Evolutionary conservation across 345 rosid species (phyloP).

Genomic region (Bretschneidera sinensis): DNA sequence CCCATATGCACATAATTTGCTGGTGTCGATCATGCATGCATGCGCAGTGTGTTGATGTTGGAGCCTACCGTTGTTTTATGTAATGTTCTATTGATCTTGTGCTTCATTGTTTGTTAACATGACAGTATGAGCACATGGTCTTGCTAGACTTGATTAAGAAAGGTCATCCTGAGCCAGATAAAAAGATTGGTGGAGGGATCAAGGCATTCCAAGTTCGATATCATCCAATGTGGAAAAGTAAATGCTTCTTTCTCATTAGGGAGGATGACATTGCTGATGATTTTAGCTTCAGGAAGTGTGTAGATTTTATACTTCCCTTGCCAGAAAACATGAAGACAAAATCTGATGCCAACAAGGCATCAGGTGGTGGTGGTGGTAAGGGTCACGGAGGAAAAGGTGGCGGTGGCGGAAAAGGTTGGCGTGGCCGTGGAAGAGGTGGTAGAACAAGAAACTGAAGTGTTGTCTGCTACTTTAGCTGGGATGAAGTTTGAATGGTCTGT

Average conservation of each 20-base stretch:
- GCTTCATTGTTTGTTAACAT: not conserved
- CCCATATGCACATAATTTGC: too few relatives aligned
- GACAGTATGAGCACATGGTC: constrained; percentile 76
- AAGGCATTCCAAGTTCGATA: constrained; percentile 61
- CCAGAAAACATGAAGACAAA: constrained; percentile 79
- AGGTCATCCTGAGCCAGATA: constrained; percentile 78
- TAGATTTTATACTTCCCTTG: constrained; percentile 75
- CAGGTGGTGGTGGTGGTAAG: constrained; percentile 35
- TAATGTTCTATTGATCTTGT: too few relatives aligned
- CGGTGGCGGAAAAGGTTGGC: constrained; percentile 44
- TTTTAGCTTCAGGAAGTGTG: constrained; percentile 97
- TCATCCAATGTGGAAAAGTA: constrained; percentile 74
- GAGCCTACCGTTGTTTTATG: not conserved
- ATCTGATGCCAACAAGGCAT: constrained; percentile 33
- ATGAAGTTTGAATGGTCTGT: too few relatives aligned
- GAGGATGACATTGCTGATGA: constrained; percentile 69
- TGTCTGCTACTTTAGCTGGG: too few relatives aligned
- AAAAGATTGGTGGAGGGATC: constrained; percentile 73
- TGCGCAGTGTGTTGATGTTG: not conserved
- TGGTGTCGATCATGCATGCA: too few relatives aligned
- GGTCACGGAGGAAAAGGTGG: constrained; percentile 56
- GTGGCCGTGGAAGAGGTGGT: constrained; percentile 49
- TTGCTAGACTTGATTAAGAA: constrained; percentile 70
- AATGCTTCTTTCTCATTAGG: constrained; percentile 80
- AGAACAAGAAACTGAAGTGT: constrained; percentile 29